Base-by-base conservation (phyloP, 2,329 filamentous ascomycete species). In the Arthrobotrys pseudoclavata region DNA sequence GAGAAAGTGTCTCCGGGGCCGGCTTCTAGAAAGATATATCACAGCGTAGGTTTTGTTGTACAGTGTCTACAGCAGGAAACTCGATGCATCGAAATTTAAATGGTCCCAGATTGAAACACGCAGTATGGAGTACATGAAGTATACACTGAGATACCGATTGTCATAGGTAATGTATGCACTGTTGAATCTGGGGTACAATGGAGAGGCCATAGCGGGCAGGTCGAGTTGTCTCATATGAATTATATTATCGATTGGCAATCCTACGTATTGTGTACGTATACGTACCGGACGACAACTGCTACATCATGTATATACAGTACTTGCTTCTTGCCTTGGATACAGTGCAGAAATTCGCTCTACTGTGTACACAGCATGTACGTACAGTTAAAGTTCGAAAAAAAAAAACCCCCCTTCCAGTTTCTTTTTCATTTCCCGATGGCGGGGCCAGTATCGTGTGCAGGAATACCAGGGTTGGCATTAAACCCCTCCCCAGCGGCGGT, bases 371-470 rank as follows among this genome's bases (percentile, higher is more conserved):
- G 22, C 15, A 26, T 52, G 50, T 45, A 48, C 13, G 4, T 18
- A 26, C 4, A 13, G 20, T 3, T 47, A 18, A 52, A 24, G 31
- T 53, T n/a, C 42, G 40, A 45, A 42, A 47, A 60, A 48, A 64
- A 57, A 57, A 72, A 72, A 64, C 53, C 24, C 60, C 63, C 63
- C 69, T n/a, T n/a, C n/a, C n/a, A n/a, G 60, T 62, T 64, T 72
- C 69, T 72, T 72, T 72, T 66, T 72, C 69, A 72, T 71, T 71
- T 71, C 68, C 60, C 68, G 68, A 63, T 63, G 57, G 66, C 55
- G 55, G 55, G 55, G 55, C 60, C 42, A 70, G 55, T 53, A 62
- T 72, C 52, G 53, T 71, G 69, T 71, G 57, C 68, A 71, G 57
- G 47, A 55, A 70, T 71, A 64, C 69, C 69, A 66, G 69, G 69